phyloP scores from a whole-genome alignment of 2,329 filamentous ascomycete species.

The Phialophora verrucosa region DNA sequence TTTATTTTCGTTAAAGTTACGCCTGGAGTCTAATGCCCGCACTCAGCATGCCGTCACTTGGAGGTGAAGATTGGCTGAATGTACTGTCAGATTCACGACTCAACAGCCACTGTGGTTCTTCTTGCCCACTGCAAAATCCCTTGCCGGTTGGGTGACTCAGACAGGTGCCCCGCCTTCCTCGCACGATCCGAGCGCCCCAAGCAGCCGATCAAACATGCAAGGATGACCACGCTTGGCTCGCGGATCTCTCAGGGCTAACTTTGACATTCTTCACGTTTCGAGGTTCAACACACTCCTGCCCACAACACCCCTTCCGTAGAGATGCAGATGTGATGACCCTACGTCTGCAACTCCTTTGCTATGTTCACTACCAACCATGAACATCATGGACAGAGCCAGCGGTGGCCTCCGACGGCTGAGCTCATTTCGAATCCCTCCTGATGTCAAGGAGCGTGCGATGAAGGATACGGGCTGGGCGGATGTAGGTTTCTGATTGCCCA shows the following conservation, averaged over 20 bases:
- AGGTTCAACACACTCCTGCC: neutral
- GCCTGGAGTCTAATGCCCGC: neutral
- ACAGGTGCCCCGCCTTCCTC: neutral
- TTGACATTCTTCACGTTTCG: neutral
- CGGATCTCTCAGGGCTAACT: neutral
- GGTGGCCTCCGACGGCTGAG: conserved; percentile 5
- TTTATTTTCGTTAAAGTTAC: neutral
- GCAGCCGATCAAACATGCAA: neutral
- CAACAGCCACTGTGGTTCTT: neutral
- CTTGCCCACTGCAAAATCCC: neutral
- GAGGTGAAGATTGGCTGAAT: neutral
- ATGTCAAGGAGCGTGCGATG: conserved; percentile 35
- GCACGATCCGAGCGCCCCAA: neutral
- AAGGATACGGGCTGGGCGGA: conserved; percentile 41
- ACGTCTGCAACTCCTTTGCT: neutral
- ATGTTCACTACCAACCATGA: conserved; percentile 5
- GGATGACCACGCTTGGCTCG: neutral
- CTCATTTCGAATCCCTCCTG: conserved; percentile 19
- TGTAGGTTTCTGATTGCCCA: conserved; percentile 31
- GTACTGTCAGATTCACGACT: neutral
- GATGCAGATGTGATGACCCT: neutral
- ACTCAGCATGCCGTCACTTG: neutral
- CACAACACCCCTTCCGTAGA: neutral
- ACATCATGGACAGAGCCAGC: conserved; percentile 23
- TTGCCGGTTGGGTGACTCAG: neutral